Percentiles rank a stretch among this genome's conserved stretches.
Conservation (phyloP, 2,329 filamentous ascomycete species). For the Alternaria ethzedia region DNA sequence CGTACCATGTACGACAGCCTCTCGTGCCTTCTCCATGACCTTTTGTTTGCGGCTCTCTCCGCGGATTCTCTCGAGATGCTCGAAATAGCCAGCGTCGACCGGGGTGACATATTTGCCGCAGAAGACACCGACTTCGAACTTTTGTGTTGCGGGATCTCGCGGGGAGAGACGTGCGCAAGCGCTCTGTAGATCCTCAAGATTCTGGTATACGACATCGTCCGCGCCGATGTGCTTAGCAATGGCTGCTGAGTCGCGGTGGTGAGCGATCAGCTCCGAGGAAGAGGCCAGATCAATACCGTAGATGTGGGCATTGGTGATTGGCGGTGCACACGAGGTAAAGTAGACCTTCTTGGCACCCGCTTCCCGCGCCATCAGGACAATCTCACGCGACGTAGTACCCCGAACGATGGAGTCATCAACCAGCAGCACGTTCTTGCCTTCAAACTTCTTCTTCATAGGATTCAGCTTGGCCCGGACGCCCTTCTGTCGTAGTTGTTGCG, state of each 20-base stretch:
- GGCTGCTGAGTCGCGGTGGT: constrained; percentile 65
- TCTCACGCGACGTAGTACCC: constrained; percentile 81
- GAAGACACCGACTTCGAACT: constrained; percentile 93
- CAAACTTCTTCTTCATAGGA: constrained; percentile 84
- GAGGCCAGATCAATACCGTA: constrained; percentile 73
- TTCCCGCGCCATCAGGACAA: constrained; percentile 83
- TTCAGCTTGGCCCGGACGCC: constrained; percentile 89
- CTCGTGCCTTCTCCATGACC: constrained; percentile 67
- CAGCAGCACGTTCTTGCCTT: constrained; percentile 77
- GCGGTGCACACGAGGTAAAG: constrained; percentile 81
- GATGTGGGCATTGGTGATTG: constrained; percentile 72
- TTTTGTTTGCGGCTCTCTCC: constrained; percentile 74
- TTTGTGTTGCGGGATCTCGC: constrained; percentile 60
- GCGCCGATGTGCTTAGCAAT: constrained; percentile 74
- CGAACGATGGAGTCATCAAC: constrained; percentile 92
- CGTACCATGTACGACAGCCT: constrained; percentile 68
- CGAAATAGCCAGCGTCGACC: constrained; percentile 80
- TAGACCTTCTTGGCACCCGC: constrained; percentile 82
- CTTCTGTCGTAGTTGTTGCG: constrained; percentile 80
- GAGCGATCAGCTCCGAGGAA: constrained; percentile 73
- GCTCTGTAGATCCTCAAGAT: constrained; percentile 77
- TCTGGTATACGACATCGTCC: constrained; percentile 78
- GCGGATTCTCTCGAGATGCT: constrained; percentile 74
- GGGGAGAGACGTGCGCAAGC: constrained; percentile 77
- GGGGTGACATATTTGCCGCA: constrained; percentile 85